Conservation (phyloP, 768 basidiomycete species). For the Pleurotus tuoliensis region DNA sequence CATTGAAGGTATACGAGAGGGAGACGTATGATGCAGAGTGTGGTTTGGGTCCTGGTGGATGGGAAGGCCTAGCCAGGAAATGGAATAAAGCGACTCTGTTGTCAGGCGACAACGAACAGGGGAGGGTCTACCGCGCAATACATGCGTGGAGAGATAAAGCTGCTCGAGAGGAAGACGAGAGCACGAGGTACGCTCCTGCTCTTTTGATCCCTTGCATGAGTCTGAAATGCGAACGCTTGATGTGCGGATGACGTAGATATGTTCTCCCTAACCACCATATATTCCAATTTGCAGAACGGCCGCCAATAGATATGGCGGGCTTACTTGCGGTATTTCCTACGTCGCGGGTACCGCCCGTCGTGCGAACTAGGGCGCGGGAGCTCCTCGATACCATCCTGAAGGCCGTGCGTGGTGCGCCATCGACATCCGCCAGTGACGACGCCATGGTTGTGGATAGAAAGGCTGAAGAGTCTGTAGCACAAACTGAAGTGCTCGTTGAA, state of each 20-base stretch:
- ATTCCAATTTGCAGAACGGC: conserved; percentile 68
- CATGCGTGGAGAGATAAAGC: conserved; percentile 82
- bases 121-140: conserved; percentile 63
- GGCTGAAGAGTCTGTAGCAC: not conserved
- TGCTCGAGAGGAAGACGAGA: conserved; percentile 85
- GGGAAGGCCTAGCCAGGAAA: conserved; percentile 73
- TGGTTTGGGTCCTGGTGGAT: conserved; percentile 68
- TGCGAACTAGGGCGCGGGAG: conserved; percentile 60
- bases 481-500: too few relatives aligned
- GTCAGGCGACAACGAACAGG: conserved; percentile 36
- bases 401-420: not conserved
- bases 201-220: not conserved
- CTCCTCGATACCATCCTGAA: conserved; percentile 51
- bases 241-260: conserved; percentile 41
- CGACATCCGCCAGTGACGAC: not conserved
- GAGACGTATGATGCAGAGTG: conserved; percentile 65
- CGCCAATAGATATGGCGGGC: conserved; percentile 61
- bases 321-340: conserved; percentile 57
- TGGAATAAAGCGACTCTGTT: conserved; percentile 70
- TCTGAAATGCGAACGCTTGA: not conserved
- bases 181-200: conserved; percentile 49
- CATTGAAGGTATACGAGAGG: conserved; percentile 64
- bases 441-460: not conserved
- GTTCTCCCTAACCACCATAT: conserved; percentile 73
- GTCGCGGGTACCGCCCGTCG: conserved; percentile 47